phyloP scores from a whole-genome alignment of 768 basidiomycete genomes.

The Pleurotus tuber-regium region DNA sequence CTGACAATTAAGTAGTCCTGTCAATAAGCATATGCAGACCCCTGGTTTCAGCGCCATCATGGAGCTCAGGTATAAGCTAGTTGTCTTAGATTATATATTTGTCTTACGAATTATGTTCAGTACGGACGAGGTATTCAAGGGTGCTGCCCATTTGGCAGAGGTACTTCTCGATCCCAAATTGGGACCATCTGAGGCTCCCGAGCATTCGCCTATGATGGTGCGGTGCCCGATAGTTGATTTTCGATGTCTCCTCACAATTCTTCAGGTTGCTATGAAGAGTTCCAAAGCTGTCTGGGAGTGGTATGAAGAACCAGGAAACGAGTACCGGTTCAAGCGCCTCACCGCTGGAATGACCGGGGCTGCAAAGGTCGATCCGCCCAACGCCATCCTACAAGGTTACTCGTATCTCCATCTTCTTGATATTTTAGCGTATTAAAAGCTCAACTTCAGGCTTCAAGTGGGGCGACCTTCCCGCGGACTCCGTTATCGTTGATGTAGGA shows the following conservation, averaged over 20 bases:
- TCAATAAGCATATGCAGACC: constrained; percentile 15
- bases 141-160: constrained; percentile 15
- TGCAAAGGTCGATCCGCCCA: constrained; percentile 16
- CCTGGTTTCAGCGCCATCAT: constrained; percentile 17
- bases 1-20: constrained; percentile 15
- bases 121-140: constrained; percentile 21
- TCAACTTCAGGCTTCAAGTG: constrained; percentile 18
- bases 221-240: neutral
- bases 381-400: constrained; percentile 20
- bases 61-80: constrained; percentile 15
- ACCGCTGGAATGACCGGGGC: constrained; percentile 23
- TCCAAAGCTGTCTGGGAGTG: constrained; percentile 26
- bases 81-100: neutral
- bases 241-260: too few species aligned
- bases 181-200: constrained; percentile 5
- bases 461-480: constrained; percentile 14
- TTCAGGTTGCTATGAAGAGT: constrained; percentile 26
- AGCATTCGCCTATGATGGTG: constrained; percentile 6
- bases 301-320: constrained; percentile 30
- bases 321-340: constrained; percentile 23
- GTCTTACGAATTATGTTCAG: constrained; percentile 10
- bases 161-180: constrained; percentile 18
- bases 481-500: constrained; percentile 32
- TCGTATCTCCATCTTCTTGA: too few species aligned
- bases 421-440: neutral